A percentile compares a stretch with the other conserved stretches of the same genome.
These are phyloP conservation scores for Sporormia fimetaria DNA, from an alignment of 495 filamentous ascomycete species.

Conservation along the genomic window DNA sequence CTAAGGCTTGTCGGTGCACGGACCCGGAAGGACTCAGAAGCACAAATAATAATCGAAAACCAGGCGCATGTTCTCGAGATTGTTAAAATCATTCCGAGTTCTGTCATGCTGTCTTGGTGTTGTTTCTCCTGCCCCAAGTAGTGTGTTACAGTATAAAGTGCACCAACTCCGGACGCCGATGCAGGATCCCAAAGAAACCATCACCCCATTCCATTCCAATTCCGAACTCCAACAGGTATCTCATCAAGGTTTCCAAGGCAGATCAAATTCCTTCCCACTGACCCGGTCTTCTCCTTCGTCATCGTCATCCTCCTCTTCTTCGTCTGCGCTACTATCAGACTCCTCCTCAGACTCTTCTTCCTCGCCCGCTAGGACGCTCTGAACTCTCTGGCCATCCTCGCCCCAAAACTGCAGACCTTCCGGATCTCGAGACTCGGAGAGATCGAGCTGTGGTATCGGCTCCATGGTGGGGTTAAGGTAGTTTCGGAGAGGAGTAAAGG, in stretches of 20 bases:
- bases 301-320: slow-evolving; percentile 24
- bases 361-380: slow-evolving; percentile 16
- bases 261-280: slow-evolving; percentile 24
- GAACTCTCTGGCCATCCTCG: slow-evolving; percentile 15
- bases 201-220: no score
- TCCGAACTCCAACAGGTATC: no score
- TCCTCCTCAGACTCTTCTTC: slow-evolving; percentile 26
- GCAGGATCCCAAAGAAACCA: no score
- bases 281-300: slow-evolving; percentile 25
- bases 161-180: no score
- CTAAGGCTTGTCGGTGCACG: no score
- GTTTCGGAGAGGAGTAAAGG: slow-evolving; percentile 9
- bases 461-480: slow-evolving; percentile 14
- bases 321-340: slow-evolving; percentile 22
- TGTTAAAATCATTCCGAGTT: no score
- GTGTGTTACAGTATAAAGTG: no score
- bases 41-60: no score
- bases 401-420: slow-evolving; percentile 25
- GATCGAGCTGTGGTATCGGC: slow-evolving; percentile 11
- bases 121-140: no score
- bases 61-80: no score
- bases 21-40: no score
- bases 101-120: no score
- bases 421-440: slow-evolving; percentile 13
- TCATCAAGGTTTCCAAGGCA: slow-evolving; percentile 22